phyloP scores from a whole-genome alignment of 371 early-diverging fungal species.

The Actinomortierella wolfii region DNA sequence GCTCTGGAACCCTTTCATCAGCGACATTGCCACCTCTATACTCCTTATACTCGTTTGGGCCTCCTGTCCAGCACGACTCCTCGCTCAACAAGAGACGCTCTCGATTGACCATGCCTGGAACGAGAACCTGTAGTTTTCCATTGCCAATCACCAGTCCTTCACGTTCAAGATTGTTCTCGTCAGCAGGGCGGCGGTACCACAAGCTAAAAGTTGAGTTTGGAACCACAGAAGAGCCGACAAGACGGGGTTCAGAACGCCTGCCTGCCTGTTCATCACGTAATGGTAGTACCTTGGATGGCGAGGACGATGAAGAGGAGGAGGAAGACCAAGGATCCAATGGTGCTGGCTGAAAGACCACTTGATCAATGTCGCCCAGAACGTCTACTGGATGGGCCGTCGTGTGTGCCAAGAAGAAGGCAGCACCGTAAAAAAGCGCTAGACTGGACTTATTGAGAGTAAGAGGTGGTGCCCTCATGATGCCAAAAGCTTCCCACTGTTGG shows the following conservation, averaged over 20 bases:
- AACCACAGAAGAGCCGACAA: slow-evolving; percentile 1
- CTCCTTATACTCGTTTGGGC: slow-evolving; percentile 17
- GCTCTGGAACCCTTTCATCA: slow-evolving; percentile 10
- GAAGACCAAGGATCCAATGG: background rate
- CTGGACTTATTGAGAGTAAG: background rate
- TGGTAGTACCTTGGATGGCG: background rate
- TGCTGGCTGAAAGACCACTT: background rate
- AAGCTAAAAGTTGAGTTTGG: slow-evolving; percentile 21
- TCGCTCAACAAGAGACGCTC: slow-evolving; percentile 27
- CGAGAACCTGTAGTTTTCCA: slow-evolving; percentile 20
- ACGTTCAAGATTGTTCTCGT: slow-evolving; percentile 1
- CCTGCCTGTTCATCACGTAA: background rate
- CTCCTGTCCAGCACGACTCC: slow-evolving; percentile 38
- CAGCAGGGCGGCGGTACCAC: slow-evolving; percentile 31
- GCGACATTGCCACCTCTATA: slow-evolving; percentile 36
- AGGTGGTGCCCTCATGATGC: background rate
- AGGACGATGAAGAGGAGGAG: background rate
- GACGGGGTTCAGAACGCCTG: slow-evolving; percentile 2
- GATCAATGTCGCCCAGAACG: background rate
- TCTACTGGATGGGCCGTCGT: background rate
- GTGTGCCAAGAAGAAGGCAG: background rate
- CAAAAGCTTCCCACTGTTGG: background rate
- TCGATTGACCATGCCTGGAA: slow-evolving; percentile 28
- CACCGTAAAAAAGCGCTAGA: background rate
- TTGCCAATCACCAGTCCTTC: slow-evolving; percentile 33